Base-by-base conservation (phyloP, 2,329 filamentous ascomycete species). In the Neonectria faginata region DNA sequence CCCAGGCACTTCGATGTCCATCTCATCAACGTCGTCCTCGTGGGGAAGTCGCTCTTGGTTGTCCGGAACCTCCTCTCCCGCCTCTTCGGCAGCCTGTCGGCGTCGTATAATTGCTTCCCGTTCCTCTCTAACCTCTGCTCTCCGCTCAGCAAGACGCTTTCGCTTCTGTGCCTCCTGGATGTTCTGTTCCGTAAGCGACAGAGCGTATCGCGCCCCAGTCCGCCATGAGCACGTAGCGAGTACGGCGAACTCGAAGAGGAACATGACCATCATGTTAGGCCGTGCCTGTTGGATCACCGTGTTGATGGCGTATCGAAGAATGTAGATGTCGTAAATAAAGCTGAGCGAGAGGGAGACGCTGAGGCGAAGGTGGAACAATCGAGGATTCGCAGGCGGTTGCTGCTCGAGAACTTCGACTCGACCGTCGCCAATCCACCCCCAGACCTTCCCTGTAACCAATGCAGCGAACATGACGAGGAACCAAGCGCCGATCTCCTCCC, bases 231-330 rank as follows among this genome's bases (percentile, higher is more conserved):
- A 90, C 10, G 97, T 91, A 2, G 89, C 86, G 65, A 98, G 82
- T 47, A 99, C 90, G 41, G 95, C 94, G 76, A 98, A 98, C 78
- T 99, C 96, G 73, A 99, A 99, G 6, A 97, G 89, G 75, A 99
- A 99, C 94, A 99, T 98, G 67, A 99, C 94, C 94, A 98, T 99
- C 92, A 99, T 98, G 64, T 97, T 96, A 0, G 95, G 94, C n/a
- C 92, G 87, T 2, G 95, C 93, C 76, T 97, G 90, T 62, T 92
- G 89, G 54, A 97, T 89, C 33, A 98, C 94, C 0, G 91, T 93
- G 29, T 89, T 88, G 66, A 97, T 85, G 63, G 92, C 91, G 78
- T 97, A 97, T 53, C 86, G 86, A 69, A 97, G 88, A 80, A 99
- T 89, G 76, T 86, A 91, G 25, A 89, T 77, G 75, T 97, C 92